phyloP scores from a whole-genome alignment of 805 yeast species.

The Zygoascus flipseniorum region DNA sequence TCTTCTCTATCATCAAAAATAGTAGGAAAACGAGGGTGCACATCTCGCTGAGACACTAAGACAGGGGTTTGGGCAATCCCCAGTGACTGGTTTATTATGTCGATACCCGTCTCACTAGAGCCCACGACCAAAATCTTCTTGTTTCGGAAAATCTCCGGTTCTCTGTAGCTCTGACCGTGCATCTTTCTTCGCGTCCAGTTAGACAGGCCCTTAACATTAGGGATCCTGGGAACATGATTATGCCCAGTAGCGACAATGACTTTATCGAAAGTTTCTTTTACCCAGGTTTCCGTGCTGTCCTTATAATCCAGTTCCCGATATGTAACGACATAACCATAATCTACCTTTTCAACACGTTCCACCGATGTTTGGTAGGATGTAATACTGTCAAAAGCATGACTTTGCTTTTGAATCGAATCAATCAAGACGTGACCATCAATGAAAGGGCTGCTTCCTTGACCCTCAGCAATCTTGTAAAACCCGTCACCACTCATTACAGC shows the following conservation, averaged over 20 bases:
- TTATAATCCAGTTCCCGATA: constrained; percentile 18
- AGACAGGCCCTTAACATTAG: constrained; percentile 45
- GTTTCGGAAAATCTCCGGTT: constrained; percentile 35
- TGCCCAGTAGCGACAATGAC: constrained; percentile 59
- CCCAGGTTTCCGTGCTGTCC: background rate
- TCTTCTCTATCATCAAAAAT: constrained; percentile 7
- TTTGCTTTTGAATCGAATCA: constrained; percentile 49
- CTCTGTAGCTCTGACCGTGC: constrained; percentile 52
- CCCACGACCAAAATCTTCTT: constrained; percentile 57
- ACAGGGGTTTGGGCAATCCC: constrained; percentile 24
- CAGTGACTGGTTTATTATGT: constrained; percentile 38
- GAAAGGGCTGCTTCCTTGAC: constrained; percentile 39
- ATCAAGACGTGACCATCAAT: constrained; percentile 55
- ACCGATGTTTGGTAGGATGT: constrained; percentile 46
- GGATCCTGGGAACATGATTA: constrained; percentile 52
- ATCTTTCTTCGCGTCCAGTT: constrained; percentile 35
- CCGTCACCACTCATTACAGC: constrained; percentile 58
- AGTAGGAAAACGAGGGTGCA: background rate
- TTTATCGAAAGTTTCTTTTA: constrained; percentile 40
- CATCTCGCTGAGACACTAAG: background rate
- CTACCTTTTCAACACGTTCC: constrained; percentile 31
- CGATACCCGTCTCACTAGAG: constrained; percentile 70
- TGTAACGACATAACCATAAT: constrained; percentile 37
- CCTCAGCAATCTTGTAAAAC: constrained; percentile 33
- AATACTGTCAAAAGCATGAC: constrained; percentile 33